Evolutionary conservation across 768 basidiomycete species (phyloP).

Genomic region (Fomitopsis pulvina): DNA sequence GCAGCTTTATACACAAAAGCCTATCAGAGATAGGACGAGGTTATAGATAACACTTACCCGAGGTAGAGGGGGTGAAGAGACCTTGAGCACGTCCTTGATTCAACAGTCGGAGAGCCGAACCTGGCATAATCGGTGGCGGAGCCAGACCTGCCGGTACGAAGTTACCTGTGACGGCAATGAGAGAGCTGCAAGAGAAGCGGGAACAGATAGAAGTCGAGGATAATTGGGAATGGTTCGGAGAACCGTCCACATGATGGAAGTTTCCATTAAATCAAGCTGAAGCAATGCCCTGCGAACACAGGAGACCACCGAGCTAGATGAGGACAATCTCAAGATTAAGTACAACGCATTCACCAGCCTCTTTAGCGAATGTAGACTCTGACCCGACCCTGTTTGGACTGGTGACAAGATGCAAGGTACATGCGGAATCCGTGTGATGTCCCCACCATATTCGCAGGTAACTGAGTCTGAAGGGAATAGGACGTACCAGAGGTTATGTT

Average conservation of each 20-base stretch:
- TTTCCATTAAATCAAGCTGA: too few species aligned
- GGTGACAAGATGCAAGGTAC: too few species aligned
- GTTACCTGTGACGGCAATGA: slow-evolving; percentile 8
- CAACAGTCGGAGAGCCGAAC: slow-evolving; percentile 75
- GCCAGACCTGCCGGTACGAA: slow-evolving; percentile 39
- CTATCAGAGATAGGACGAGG: background rate
- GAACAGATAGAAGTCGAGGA: background rate
- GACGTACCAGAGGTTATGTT: slow-evolving; percentile 14
- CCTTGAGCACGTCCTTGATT: slow-evolving; percentile 85
- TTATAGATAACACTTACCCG: slow-evolving; percentile 38
- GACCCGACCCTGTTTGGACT: too few species aligned
- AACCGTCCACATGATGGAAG: too few species aligned
- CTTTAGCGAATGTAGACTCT: too few species aligned
- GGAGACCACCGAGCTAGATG: too few species aligned
- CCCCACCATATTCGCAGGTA: background rate
- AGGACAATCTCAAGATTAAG: too few species aligned
- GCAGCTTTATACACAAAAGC: background rate
- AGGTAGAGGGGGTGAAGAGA: slow-evolving; percentile 80
- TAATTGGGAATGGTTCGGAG: background rate
- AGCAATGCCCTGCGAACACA: too few species aligned
- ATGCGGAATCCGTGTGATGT: background rate
- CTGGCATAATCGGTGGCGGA: slow-evolving; percentile 83
- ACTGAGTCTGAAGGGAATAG: slow-evolving; percentile 13
- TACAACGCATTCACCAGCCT: too few species aligned
- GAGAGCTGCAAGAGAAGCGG: background rate